Evolutionary conservation across 345 rosid genomes (phyloP), one percentile per base, ranked within the genome.

Genomic region (Atalantia buxifolia): DNA sequence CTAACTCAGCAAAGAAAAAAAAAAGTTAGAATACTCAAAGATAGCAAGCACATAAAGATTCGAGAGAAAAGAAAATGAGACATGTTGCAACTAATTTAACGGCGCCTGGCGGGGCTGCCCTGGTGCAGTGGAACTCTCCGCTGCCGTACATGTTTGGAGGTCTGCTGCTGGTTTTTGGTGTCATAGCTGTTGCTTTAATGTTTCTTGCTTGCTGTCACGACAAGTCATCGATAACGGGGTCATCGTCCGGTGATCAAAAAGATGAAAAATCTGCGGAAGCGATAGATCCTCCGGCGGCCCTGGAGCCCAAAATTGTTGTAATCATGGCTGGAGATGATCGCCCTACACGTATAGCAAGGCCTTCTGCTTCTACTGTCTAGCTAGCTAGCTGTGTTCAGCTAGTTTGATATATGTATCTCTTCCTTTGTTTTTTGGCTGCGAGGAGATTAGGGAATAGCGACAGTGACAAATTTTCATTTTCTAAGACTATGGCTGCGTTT

Each of bases 271-370:
- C 33, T 2, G 25, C 27, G 5, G 30, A 40, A 2, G n/a, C 13
- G 9, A 48, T 69, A 4, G 76, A 66, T 14, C n/a, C 38, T 22
- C 74, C 77, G 0, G 56, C 56, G 0, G 78, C 69, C 6, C 7
- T 56, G 48, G 85, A 84, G 79, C 80, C 78, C 0, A 74, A 81
- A 67, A 61, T 86, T 13, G 83, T 76, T 18, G 91, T 86, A 3
- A 78, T 88, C 61, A 84, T 88, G 91, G 85, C 91, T 5, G 91
- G 89, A 38, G 80, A 86, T 45, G 48, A 76, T 7, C 73, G 71
- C 25, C 88, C 90, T 9, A 82, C 80, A 7, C 77, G 30, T 72
- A 9, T 85, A 6, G 90, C 87, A 27, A 84, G 35, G 22, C 84
- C 87, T 8, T 71, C 74, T 66, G 53, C 79, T 76, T 24, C 66